Evolutionary conservation across 257 asterid species (phyloP), one percentile per base, ranked within the genome.

Genomic region (Solanum lycopersicoides): DNA sequence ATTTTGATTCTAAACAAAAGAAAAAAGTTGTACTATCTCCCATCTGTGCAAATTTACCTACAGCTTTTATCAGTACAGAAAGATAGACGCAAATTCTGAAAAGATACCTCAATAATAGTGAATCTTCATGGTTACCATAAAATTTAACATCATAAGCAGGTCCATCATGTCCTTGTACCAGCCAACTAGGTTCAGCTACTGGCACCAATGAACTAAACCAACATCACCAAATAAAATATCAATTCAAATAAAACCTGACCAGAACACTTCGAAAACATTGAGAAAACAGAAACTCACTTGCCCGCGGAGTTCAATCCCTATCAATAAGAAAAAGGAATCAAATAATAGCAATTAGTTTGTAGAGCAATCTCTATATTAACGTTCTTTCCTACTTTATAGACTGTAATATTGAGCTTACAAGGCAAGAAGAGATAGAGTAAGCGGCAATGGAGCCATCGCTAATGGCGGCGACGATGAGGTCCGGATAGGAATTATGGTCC

Each of bases 91-190:
- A 56, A 25, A n/a, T 4, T n/a, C 11, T 79, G 66, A 69, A 85
- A 25, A 30, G 25, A 68, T 91, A 95, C 99, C 99, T 97, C 89
- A 95, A 84, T 85, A 95, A 88, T 90, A 95, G 68, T 3, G 98
- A 88, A 89, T 95, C 98, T n/a, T 95, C 94, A 5, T 79, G 90
- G n/a, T 85, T 42, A 6, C 91, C 91, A 23, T 93, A 97, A 89
- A 97, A 97, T 82, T 91, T 94, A 84, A 97, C 96, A 93, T 95
- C 99, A 92, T 97, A 97, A 91, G 96, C 98, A 65, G 99, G 98
- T 30, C 99, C 99, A 84, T 95, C 94, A 87, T 97, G 99, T 88
- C 98, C 99, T 91, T 91, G 93, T 56, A 93, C 91, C 90, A 91
- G 85, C 89, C 91, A 91, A 71, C 90, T 82, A 11, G 98, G 98